Evolutionary conservation across 345 rosid genomes (phyloP).

Genomic region (Geranium brycei): DNA sequence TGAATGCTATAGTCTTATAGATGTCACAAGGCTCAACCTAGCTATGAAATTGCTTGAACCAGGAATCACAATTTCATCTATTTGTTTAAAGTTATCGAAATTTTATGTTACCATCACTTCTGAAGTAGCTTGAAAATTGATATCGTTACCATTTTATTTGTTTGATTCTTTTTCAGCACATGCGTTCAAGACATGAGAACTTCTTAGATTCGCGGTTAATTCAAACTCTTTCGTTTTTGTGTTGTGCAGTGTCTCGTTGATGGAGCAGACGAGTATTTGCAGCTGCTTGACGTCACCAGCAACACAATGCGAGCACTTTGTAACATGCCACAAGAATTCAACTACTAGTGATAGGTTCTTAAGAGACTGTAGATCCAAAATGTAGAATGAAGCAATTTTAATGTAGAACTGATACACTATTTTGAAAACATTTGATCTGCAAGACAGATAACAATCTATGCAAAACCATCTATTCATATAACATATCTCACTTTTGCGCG

Average conservation of each 20-base stretch:
- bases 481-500: neutral
- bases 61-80: neutral
- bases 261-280: conserved; percentile 94
- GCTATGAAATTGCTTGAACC: neutral
- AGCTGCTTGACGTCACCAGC: conserved; percentile 75
- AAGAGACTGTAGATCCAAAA: neutral
- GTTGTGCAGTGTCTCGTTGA: conserved; percentile 69
- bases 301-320: conserved; percentile 47
- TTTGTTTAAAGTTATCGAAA: neutral
- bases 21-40: neutral
- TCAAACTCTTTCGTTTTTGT: conserved; percentile 3
- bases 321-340: conserved; percentile 65
- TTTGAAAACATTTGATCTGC: no score
- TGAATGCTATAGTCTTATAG: neutral
- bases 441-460: neutral
- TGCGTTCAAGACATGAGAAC: neutral
- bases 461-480: neutral
- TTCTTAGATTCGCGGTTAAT: neutral
- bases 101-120: neutral
- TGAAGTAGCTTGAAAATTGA: neutral
- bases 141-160: neutral
- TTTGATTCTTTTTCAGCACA: neutral
- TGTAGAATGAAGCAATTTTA: no score
- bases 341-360: conserved; percentile 6
- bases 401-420: neutral